Evolutionary conservation across 768 basidiomycete species (phyloP).

Genomic region (Tulasnella sp.): DNA sequence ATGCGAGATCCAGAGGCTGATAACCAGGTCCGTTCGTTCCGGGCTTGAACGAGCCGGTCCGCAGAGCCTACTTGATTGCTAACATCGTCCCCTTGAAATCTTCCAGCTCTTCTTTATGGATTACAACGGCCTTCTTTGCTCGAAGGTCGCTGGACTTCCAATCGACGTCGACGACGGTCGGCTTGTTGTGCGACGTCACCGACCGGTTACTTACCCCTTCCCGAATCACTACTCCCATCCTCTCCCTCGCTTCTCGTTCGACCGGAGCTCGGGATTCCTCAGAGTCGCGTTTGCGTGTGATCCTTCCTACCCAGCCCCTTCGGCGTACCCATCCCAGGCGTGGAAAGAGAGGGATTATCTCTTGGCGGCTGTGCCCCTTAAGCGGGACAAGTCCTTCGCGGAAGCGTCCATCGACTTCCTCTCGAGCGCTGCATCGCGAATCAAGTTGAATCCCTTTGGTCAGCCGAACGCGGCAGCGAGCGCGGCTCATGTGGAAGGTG

Average conservation of each 20-base stretch:
- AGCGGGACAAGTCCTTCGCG: constrained; percentile 55
- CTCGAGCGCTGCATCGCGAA: constrained; percentile 33
- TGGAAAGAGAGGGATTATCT: constrained; percentile 55
- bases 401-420: constrained; percentile 54
- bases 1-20: constrained; percentile 56
- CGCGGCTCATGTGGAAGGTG: constrained; percentile 56
- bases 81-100: neutral
- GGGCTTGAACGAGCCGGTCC: too few species aligned
- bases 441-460: constrained; percentile 43
- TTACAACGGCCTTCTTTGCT: constrained; percentile 61
- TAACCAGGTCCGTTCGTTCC: constrained; percentile 45
- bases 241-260: constrained; percentile 51
- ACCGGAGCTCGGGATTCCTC: constrained; percentile 43
- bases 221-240: constrained; percentile 64
- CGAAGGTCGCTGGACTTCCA: constrained; percentile 68
- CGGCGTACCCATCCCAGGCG: constrained; percentile 26
- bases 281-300: constrained; percentile 48
- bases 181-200: constrained; percentile 63
- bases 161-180: constrained; percentile 64
- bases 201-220: constrained; percentile 63
- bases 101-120: constrained; percentile 75
- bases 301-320: constrained; percentile 44
- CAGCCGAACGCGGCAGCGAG: constrained; percentile 35
- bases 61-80: neutral
- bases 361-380: constrained; percentile 52